These are phyloP conservation scores for Remersonia thermophila DNA, from an alignment of 2,329 filamentous ascomycete genomes.

Conservation along the genomic window DNA sequence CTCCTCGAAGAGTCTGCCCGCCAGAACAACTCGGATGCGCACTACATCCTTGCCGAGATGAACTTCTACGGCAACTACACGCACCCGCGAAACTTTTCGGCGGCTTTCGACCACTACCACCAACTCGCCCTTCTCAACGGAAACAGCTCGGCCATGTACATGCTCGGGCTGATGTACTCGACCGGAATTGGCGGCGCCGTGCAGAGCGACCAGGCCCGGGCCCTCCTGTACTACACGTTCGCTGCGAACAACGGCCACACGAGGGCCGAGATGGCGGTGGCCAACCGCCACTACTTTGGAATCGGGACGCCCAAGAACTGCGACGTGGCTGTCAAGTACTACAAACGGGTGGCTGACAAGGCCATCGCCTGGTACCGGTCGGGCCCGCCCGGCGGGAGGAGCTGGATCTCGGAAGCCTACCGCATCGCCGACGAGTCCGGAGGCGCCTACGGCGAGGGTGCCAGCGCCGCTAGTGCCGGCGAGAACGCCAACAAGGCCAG, in stretches of 20 bases:
- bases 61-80: conserved; percentile 95
- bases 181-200: conserved; percentile 79
- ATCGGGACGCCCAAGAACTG: conserved; percentile 80
- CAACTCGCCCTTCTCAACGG: conserved; percentile 63
- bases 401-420: conserved; percentile 65
- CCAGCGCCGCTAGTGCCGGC: conserved; percentile 79
- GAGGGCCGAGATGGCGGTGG: conserved; percentile 85
- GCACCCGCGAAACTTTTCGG: conserved; percentile 67
- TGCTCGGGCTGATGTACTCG: conserved; percentile 91
- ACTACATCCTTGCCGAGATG: conserved; percentile 83
- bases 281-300: conserved; percentile 71
- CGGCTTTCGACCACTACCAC: conserved; percentile 71
- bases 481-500: conserved; percentile 64
- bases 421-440: conserved; percentile 82
- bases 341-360: conserved; percentile 88
- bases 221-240: conserved; percentile 87
- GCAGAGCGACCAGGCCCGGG: conserved; percentile 76
- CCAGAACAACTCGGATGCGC: conserved; percentile 63
- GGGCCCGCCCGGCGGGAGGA: conserved; percentile 78
- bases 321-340: conserved; percentile 73
- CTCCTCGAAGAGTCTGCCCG: conserved; percentile 40
- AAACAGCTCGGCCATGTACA: conserved; percentile 87
- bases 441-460: conserved; percentile 89
- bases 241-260: conserved; percentile 75
- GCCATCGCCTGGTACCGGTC: conserved; percentile 78